phyloP scores from a whole-genome alignment of 768 basidiomycete genomes.

The Exsudoporus frostii region DNA sequence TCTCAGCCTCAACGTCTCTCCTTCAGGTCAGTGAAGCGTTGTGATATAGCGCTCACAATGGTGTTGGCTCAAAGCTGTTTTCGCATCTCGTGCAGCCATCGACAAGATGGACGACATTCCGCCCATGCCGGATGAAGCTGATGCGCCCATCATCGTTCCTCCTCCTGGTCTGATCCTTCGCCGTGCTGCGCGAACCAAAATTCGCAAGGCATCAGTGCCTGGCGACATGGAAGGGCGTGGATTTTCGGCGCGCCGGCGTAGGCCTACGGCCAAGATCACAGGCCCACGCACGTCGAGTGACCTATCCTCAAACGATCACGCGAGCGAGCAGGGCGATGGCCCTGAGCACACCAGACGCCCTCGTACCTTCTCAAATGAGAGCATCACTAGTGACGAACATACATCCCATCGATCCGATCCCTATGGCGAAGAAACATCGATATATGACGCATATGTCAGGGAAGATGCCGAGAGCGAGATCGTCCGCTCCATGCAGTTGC shows the following conservation, averaged over 20 bases:
- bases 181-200: slow-evolving; percentile 91
- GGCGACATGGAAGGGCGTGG: slow-evolving; percentile 84
- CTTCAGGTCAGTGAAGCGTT: slow-evolving; percentile 62
- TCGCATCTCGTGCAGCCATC: slow-evolving; percentile 43
- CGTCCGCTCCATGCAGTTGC: slow-evolving; percentile 15
- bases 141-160: slow-evolving; percentile 83
- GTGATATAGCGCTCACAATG: slow-evolving; percentile 2
- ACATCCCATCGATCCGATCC: slow-evolving; percentile 56
- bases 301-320: slow-evolving; percentile 49
- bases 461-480: slow-evolving; percentile 50
- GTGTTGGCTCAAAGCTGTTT: slow-evolving; percentile 21
- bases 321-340: slow-evolving; percentile 61
- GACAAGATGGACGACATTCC: slow-evolving; percentile 66
- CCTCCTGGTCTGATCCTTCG: slow-evolving; percentile 87
- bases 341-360: slow-evolving; percentile 37
- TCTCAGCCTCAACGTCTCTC: slow-evolving; percentile 81
- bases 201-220: slow-evolving; percentile 76
- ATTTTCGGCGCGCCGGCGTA: slow-evolving; percentile 45
- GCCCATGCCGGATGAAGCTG: slow-evolving; percentile 74
- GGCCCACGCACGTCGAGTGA: slow-evolving; percentile 68
- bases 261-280: slow-evolving; percentile 23
- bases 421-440: slow-evolving; percentile 76
- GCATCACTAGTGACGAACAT: slow-evolving; percentile 41
- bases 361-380: slow-evolving; percentile 36
- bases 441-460: slow-evolving; percentile 78